phyloP scores from a whole-genome alignment of 495 filamentous ascomycete genomes.

The Talaromyces adpressus region DNA sequence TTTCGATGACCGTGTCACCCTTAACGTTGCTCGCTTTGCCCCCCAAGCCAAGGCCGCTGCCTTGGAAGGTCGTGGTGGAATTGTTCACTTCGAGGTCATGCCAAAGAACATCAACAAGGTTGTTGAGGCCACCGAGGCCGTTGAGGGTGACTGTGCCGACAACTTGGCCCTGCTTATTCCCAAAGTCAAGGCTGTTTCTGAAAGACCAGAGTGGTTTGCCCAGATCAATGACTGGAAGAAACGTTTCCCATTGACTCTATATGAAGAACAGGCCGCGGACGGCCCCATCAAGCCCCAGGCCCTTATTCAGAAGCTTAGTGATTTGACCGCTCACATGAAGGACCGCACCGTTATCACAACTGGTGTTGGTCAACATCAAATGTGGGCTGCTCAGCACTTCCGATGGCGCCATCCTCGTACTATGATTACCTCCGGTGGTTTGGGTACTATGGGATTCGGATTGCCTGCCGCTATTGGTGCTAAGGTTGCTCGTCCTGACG shows the following conservation, averaged over 20 bases:
- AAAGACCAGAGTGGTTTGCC: constrained; percentile 76
- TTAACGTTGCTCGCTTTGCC: constrained; percentile 46
- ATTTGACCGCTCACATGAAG: constrained; percentile 65
- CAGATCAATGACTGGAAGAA: constrained; percentile 87
- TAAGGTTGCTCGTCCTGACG: constrained; percentile 80
- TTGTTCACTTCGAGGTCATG: constrained; percentile 59
- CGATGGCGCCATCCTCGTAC: constrained; percentile 81
- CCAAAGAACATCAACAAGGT: constrained; percentile 62
- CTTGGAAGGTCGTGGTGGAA: constrained; percentile 48
- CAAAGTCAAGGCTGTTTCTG: constrained; percentile 49
- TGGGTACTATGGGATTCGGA: constrained; percentile 94
- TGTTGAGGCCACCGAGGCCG: constrained; percentile 51
- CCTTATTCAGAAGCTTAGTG: constrained; percentile 74
- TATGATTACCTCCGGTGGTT: constrained; percentile 85
- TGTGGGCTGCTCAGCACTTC: constrained; percentile 96
- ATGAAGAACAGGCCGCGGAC: constrained; percentile 60
- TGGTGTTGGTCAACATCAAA: constrained; percentile 93
- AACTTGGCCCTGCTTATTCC: constrained; percentile 74
- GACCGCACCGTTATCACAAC: constrained; percentile 79
- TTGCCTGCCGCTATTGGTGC: constrained; percentile 90
- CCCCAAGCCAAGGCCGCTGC: constrained; percentile 52
- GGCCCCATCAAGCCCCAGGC: constrained; percentile 84
- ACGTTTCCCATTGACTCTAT: constrained; percentile 68
- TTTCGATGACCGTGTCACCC: constrained; percentile 57
- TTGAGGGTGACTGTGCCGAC: constrained; percentile 51